Evolutionary conservation across 495 filamentous ascomycete species (phyloP), one percentile per base, ranked within the genome.

Genomic region (Trypethelium eluteriae): DNA sequence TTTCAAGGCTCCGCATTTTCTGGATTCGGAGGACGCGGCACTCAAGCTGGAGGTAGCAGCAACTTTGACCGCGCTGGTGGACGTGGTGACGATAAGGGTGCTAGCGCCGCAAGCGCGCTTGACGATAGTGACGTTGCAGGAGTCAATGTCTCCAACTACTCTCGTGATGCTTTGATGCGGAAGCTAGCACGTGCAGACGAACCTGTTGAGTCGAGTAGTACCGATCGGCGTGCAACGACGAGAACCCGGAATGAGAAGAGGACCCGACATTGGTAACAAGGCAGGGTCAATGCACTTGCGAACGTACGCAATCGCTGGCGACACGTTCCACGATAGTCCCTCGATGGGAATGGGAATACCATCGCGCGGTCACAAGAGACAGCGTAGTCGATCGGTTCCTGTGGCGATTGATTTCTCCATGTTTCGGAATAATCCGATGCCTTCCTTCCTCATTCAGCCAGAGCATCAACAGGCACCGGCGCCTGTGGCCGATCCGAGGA

Each of bases 81-180:
- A 71, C 87, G 92, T 62, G 94, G 96, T 69, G 88, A 86, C 75
- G 91, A 97, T 71, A 96, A 96, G 80, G 84, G 85, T 70, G 85
- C 89, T 67, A 89, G 92, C 65, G 89, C 90, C 69, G 95, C 95
- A 53, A 97, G 93, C 80, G 94, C 94, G 72, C 81, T 99, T 64
- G 95, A 99, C 79, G 95, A 99, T 75, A 96, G 92, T 67, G 95
- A 99, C 78, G 92, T 99, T 76, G 91, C 90, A 39, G 95, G 95
- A 74, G 92, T 98, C 76, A 98, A 97, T 78, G 97, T 97, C 88
- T 96, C 91, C 84, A 98, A 97, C 75, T 96, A 95, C 80, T 93
- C 89, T 83, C 89, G 95, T 78, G 92, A 97, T 80, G 88, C 92
- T 71, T 86, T 98, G 77, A 98, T 97, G 95, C 86, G 91, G 77